Evolutionary conservation across 139 green algal species (phyloP).

Genomic region (Dunaliella primolecta): DNA sequence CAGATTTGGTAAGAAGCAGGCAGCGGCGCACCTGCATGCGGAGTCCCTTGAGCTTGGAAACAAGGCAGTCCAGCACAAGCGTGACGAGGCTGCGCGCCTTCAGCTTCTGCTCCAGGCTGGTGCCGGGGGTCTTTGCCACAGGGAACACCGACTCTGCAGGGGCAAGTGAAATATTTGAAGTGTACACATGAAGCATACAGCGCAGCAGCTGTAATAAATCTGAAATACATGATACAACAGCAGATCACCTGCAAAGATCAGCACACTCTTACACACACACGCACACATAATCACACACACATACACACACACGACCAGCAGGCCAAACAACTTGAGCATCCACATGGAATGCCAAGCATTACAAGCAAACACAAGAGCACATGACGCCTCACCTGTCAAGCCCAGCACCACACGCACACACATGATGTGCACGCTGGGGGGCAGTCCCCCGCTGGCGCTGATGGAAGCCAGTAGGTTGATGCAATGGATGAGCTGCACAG

Average conservation of each 20-base stretch:
- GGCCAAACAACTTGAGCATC: too few species aligned
- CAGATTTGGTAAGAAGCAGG: too few species aligned
- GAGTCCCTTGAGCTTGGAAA: conserved; percentile 69
- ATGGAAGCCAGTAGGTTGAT: conserved; percentile 41
- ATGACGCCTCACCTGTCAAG: conserved; percentile 7
- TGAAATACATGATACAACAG: neutral
- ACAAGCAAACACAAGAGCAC: too few species aligned
- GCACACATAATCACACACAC: conserved; percentile 15
- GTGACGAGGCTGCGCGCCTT: conserved; percentile 57
- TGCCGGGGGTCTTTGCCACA: conserved; percentile 18
- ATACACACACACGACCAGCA: too few species aligned
- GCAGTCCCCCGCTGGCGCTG: neutral
- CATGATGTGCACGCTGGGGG: neutral
- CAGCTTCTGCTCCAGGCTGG: conserved; percentile 20
- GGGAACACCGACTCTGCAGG: conserved; percentile 78
- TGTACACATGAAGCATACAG: neutral
- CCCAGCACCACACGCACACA: neutral
- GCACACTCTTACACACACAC: neutral
- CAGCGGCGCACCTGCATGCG: conserved; percentile 27
- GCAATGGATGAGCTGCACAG: conserved; percentile 50
- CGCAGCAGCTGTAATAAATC: neutral
- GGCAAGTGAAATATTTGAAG: too few species aligned
- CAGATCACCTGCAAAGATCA: conserved; percentile 45
- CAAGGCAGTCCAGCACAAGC: conserved; percentile 80
- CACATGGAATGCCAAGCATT: too few species aligned